phyloP scores from a whole-genome alignment of 164 flowering plant species.

The Tetracentron sinense region DNA sequence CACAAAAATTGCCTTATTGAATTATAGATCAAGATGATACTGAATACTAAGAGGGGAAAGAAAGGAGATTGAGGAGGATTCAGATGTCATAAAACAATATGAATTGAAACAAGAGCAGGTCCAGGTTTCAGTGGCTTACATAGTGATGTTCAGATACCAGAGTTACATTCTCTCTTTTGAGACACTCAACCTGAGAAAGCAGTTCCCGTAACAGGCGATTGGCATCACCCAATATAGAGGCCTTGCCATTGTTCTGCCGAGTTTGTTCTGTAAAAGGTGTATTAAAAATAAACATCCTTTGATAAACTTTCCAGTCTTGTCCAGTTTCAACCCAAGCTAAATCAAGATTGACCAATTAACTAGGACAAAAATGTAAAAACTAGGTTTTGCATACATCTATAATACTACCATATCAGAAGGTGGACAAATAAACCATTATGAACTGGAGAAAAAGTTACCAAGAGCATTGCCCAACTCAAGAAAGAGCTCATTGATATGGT shows the following conservation, averaged over 20 bases:
- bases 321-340: not conserved
- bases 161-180: conserved; percentile 48
- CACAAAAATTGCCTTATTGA: not conserved
- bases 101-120: not conserved
- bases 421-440: not conserved
- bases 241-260: conserved; percentile 53
- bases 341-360: too few relatives aligned
- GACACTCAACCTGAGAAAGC: conserved; percentile 39
- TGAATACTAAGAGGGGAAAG: not conserved
- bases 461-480: conserved; percentile 55
- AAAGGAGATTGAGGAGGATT: not conserved
- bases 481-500: conserved; percentile 75
- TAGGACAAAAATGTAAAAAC: not conserved
- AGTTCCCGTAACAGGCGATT: conserved; percentile 39
- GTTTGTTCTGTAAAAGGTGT: conserved; percentile 29
- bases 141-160: conserved; percentile 55
- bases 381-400: too few relatives aligned
- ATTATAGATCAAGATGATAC: not conserved
- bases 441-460: conserved; percentile 39
- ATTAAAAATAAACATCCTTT: not conserved
- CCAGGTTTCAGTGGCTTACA: conserved; percentile 32
- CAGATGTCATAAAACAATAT: not conserved
- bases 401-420: too few relatives aligned
- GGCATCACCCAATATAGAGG: conserved; percentile 49
- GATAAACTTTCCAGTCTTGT: not conserved